Base-by-base conservation (phyloP, 441 rosid genomes). In the Arabidopsis lyrata region DNA sequence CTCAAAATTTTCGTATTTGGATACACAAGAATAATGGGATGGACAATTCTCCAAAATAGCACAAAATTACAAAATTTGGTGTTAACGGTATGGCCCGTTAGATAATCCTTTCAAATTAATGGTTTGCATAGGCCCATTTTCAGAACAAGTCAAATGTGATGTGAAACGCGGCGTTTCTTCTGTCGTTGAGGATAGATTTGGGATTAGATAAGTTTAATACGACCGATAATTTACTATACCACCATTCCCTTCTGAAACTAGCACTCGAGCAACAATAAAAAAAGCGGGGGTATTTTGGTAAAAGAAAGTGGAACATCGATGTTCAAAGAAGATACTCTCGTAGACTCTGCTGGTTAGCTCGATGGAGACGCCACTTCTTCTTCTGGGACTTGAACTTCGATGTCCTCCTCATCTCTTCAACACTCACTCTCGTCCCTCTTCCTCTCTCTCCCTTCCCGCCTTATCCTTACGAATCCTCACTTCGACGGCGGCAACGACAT, bases 291-390 rank as follows among this genome's bases (percentile, higher is more conserved):
- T 63, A 45, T 2, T 5, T 15, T 18, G 0, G 56, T 47, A 64
- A n/a, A 14, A 2, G 7, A 4, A 8, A 4, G 3, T 29, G 13
- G 61, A 41, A 42, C 39, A n/a, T n/a, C n/a, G n/a, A 62, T 24
- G 38, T 45, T 27, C 6, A 2, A 13, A 13, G 59, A 36, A 13
- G 3, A n/a, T 8, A 11, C 32, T 6, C 20, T 45, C 3, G 22
- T 41, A 29, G 4, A 12, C 11, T 52, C 15, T 27, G 41, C 58
- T 62, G 8, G 31, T 61, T 3, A 58, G 63, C 68, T 73, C 5
- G 22, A 87, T 86, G 92, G 88, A 82, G 81, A 60, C 78, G 29
- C 82, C 81, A 18, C 54, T 27, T 27, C 54, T 27, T 27, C 54
- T 70, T 62, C 38, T 78, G 14, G 74, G 78, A 32, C 1, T 68